phyloP scores from a whole-genome alignment of 345 rosid genomes.

The Anacardium occidentale region DNA sequence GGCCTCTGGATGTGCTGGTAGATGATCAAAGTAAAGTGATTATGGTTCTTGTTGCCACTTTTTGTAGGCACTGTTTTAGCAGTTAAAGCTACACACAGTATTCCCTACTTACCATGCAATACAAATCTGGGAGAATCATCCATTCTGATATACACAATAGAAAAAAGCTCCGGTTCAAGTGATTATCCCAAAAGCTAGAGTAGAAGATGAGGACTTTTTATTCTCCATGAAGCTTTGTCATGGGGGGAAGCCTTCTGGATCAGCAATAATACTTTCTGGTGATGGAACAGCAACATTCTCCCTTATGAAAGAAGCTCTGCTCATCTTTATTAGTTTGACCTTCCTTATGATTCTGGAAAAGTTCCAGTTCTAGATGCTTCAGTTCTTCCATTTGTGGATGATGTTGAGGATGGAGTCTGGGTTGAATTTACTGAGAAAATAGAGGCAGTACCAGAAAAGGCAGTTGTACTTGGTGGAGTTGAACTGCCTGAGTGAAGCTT shows the following conservation, averaged over 20 bases:
- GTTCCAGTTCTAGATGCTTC: constrained; percentile 95
- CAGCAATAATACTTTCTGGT: constrained; percentile 81
- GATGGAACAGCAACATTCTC: constrained; percentile 94
- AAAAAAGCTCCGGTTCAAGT: constrained; percentile 86
- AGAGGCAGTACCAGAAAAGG: constrained; percentile 96
- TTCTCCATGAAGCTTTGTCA: constrained; percentile 85
- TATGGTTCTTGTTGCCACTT: constrained; percentile 83
- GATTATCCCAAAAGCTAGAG: constrained; percentile 95
- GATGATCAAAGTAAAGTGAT: constrained; percentile 76
- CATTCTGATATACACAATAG: constrained; percentile 46
- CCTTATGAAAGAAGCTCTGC: constrained; percentile 60
- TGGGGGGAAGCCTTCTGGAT: constrained; percentile 88
- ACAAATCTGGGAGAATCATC: constrained; percentile 49
- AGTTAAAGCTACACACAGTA: constrained; percentile 92
- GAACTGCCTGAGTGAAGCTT: constrained; percentile 91
- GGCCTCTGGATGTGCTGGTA: constrained; percentile 87
- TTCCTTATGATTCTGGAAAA: constrained; percentile 94
- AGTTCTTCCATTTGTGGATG: constrained; percentile 69
- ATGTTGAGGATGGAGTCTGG: constrained; percentile 85
- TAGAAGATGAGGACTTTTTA: constrained; percentile 81
- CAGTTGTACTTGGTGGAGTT: constrained; percentile 82
- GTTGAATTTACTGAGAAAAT: constrained; percentile 82
- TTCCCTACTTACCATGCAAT: constrained; percentile 85
- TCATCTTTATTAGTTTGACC: constrained; percentile 82
- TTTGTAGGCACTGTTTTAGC: constrained; percentile 83